phyloP scores from a whole-genome alignment of 768 basidiomycete species.

The Lepiota brunneoincarnata region DNA sequence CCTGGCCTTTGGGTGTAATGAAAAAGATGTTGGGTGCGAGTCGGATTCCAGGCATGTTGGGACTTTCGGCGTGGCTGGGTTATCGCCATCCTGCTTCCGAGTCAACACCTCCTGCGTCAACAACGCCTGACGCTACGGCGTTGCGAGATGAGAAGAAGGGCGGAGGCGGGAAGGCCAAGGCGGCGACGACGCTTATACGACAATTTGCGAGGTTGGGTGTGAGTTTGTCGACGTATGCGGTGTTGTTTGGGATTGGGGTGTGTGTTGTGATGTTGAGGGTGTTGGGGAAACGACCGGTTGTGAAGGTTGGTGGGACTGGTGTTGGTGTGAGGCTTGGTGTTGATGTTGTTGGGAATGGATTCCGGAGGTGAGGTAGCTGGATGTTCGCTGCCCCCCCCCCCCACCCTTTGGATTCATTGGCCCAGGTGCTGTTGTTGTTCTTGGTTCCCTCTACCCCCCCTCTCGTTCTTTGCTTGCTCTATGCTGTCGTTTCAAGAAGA shows the following conservation, averaged over 20 bases:
- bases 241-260: not conserved
- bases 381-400: too few relatives aligned
- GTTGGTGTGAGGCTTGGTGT: not conserved
- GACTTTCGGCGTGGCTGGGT: conserved; percentile 2
- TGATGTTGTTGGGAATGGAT: not conserved
- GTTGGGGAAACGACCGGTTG: not conserved
- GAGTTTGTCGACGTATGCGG: not conserved
- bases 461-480: too few relatives aligned
- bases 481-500: too few relatives aligned
- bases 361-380: not conserved
- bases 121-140: not conserved
- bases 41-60: conserved; percentile 5
- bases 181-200: not conserved
- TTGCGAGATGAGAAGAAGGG: not conserved
- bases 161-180: not conserved
- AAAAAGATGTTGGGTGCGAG: not conserved
- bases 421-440: too few relatives aligned
- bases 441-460: too few relatives aligned
- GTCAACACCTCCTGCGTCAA: not conserved
- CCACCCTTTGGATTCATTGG: too few relatives aligned
- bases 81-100: not conserved
- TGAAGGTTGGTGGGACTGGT: not conserved
- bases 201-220: not conserved
- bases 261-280: not conserved
- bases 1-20: not conserved